Evolutionary conservation across 495 filamentous ascomycete species (phyloP).

Genomic region (Ascodesmis nigricans): DNA sequence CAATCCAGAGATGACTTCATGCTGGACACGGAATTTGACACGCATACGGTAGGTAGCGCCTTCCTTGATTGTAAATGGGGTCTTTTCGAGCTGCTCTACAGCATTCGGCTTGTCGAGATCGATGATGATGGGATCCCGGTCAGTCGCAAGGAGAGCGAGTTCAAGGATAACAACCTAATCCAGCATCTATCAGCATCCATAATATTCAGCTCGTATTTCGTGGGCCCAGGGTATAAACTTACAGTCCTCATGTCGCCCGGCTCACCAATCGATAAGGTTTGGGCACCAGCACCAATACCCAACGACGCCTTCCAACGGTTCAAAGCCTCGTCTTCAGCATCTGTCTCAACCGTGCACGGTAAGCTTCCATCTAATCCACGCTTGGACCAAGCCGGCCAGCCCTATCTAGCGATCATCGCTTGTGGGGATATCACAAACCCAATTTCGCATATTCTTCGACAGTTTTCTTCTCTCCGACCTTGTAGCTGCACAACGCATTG

Average conservation of each 20-base stretch:
- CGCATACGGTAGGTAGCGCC: conserved; percentile 80
- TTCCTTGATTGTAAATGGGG: conserved; percentile 95
- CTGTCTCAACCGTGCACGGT: conserved; percentile 17
- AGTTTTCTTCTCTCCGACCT: conserved; percentile 94
- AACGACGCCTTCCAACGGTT: conserved; percentile 93
- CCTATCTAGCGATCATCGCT: neutral
- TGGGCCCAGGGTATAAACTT: neutral
- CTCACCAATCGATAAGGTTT: conserved; percentile 32
- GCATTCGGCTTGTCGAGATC: conserved; percentile 46
- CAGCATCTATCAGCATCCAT: conserved; percentile 3
- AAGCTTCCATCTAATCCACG: conserved; percentile 1
- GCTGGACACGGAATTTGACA: conserved; percentile 79
- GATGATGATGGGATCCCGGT: conserved; percentile 62
- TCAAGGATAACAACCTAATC: conserved; percentile 54
- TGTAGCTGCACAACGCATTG: conserved; percentile 34
- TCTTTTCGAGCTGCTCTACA: conserved; percentile 49
- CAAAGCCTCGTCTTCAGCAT: conserved; percentile 68
- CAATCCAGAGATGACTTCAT: conserved; percentile 78
- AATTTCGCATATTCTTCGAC: conserved; percentile 77
- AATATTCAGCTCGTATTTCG: neutral
- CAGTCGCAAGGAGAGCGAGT: conserved; percentile 59
- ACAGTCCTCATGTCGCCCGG: conserved; percentile 18
- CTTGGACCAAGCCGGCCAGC: neutral
- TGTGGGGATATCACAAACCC: conserved; percentile 33
- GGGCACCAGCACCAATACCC: conserved; percentile 43